Conservation (phyloP, 2,329 filamentous ascomycete genomes). For the Saccharata proteae region DNA sequence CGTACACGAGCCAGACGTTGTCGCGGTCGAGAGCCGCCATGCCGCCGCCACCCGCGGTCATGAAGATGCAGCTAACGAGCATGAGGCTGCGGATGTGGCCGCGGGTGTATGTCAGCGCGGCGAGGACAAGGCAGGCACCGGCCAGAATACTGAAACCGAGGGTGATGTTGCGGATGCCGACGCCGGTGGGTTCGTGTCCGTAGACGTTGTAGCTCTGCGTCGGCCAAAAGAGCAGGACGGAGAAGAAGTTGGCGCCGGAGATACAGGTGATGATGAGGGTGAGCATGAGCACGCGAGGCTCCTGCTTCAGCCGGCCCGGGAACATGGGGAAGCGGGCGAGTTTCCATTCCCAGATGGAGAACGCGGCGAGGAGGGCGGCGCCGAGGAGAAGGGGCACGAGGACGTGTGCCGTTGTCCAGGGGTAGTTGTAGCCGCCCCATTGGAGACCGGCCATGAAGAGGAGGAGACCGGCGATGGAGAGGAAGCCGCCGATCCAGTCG, state of each 20-base stretch:
- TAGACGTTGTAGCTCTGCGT: constrained; percentile 18
- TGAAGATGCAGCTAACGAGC: constrained; percentile 18
- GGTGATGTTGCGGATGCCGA: constrained; percentile 20
- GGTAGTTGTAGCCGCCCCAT: constrained; percentile 27
- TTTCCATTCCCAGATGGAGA: constrained; percentile 26
- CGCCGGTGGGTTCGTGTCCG: constrained; percentile 17
- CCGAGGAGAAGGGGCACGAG: constrained; percentile 25
- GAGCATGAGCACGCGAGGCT: constrained; percentile 31
- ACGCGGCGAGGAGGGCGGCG: constrained; percentile 20
- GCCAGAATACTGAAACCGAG: constrained; percentile 17
- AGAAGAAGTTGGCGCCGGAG: constrained; percentile 22
- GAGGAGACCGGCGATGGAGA: constrained; percentile 21
- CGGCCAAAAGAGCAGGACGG: constrained; percentile 22
- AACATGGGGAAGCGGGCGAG: constrained; percentile 28
- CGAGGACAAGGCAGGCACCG: constrained; percentile 20
- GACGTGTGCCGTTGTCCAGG: constrained; percentile 26
- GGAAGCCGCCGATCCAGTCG: constrained; percentile 18
- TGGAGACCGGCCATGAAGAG: constrained; percentile 29
- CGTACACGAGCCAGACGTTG: constrained; percentile 18
- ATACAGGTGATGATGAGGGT: constrained; percentile 34
- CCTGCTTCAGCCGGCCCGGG: constrained; percentile 18
- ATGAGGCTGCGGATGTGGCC: constrained; percentile 16
- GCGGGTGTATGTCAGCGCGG: constrained; percentile 16
- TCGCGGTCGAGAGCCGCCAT: constrained; percentile 20
- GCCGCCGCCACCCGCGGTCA: constrained; percentile 21